A percentile compares a stretch with the other conserved stretches of the same genome.
Conservation (phyloP, 495 filamentous ascomycete genomes). For the Aspergillus avenaceus region DNA sequence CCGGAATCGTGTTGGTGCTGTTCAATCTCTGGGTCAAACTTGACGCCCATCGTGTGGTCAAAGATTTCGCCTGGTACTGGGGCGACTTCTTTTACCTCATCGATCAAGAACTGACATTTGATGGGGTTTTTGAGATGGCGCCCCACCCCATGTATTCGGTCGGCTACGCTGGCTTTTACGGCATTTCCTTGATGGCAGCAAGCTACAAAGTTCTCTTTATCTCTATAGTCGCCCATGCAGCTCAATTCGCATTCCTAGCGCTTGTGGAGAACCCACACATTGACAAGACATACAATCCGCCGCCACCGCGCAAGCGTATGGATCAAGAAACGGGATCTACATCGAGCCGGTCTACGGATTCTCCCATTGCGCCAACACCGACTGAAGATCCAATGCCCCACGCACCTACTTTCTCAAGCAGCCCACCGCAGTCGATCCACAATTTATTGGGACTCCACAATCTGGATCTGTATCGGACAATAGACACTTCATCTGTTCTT, state of each 20-base stretch:
- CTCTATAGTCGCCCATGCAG: constrained; percentile 89
- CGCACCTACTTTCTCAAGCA: constrained; percentile 34
- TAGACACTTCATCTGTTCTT: constrained; percentile 74
- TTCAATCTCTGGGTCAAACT: constrained; percentile 99
- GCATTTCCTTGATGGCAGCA: constrained; percentile 96
- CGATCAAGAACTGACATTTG: constrained; percentile 95
- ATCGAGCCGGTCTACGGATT: constrained; percentile 29
- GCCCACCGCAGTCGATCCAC: constrained; percentile 64
- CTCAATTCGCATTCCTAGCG: constrained; percentile 88
- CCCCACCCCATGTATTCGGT: constrained; percentile 99
- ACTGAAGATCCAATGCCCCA: constrained; percentile 37
- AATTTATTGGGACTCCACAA: constrained; percentile 77
- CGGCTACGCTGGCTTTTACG: constrained; percentile 96
- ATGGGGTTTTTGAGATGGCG: constrained; percentile 98
- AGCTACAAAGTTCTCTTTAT: constrained; percentile 97
- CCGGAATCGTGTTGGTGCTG: constrained; percentile 72
- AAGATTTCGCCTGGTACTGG: constrained; percentile 99
- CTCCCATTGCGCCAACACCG: constrained; percentile 33
- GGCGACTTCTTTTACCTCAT: constrained; percentile 99
- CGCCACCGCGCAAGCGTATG: constrained; percentile 64
- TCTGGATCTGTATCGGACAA: constrained; percentile 80
- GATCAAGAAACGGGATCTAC: constrained; percentile 35
- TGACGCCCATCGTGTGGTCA: constrained; percentile 96
- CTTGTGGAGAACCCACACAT: constrained; percentile 96
- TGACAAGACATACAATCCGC: constrained; percentile 94